phyloP scores from a whole-genome alignment of 768 basidiomycete species.

The Pholiota microspora region DNA sequence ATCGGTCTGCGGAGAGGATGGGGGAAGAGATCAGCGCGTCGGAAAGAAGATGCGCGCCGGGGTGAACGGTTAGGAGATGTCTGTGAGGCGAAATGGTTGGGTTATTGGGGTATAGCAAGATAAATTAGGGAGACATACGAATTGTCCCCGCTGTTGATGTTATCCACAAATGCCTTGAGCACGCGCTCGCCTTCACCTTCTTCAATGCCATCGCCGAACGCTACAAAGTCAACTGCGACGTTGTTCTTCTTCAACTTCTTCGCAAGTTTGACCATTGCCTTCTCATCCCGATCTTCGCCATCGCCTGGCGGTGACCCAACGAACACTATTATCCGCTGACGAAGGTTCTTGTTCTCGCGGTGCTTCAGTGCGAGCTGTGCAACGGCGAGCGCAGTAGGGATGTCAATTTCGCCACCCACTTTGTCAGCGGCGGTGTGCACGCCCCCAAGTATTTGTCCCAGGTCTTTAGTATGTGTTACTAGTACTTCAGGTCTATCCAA shows the following conservation, averaged over 20 bases:
- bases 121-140: conserved; percentile 52
- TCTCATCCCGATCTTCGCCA: conserved; percentile 68
- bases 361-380: conserved; percentile 97
- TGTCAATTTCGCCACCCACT: conserved; percentile 81
- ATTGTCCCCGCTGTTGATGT: conserved; percentile 78
- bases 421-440: conserved; percentile 68
- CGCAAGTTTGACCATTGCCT: conserved; percentile 81
- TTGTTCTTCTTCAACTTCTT: conserved; percentile 99
- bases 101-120: background rate
- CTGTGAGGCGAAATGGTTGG: conserved; percentile 34
- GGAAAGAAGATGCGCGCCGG: conserved; percentile 78
- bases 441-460: conserved; percentile 86
- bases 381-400: conserved; percentile 87
- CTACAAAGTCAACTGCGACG: conserved; percentile 89
- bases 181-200: conserved; percentile 57
- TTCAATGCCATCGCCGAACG: conserved; percentile 88
- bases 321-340: conserved; percentile 94
- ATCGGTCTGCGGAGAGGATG: conserved; percentile 76
- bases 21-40: conserved; percentile 80
- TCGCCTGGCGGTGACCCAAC: conserved; percentile 81
- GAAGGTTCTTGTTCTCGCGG: conserved; percentile 96
- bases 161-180: conserved; percentile 81
- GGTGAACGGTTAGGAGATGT: conserved; percentile 77
- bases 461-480: conserved; percentile 92
- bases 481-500: conserved; percentile 83